These are phyloP conservation scores for Fusarium austroafricanum DNA, from an alignment of 2,329 filamentous ascomycete species.

Conservation along the genomic window DNA sequence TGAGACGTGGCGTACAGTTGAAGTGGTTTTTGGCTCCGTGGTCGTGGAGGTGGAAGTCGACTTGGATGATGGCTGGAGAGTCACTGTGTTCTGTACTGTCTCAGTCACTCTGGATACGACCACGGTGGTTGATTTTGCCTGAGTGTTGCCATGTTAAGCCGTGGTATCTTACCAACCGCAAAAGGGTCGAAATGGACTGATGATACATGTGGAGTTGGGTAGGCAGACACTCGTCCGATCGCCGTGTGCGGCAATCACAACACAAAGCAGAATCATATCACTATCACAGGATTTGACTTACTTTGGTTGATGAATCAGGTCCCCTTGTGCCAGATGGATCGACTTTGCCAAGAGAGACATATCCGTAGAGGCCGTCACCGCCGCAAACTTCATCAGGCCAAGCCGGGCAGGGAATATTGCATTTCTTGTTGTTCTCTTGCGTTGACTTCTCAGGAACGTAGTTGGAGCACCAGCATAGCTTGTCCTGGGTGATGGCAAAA, in stretches of 20 bases:
- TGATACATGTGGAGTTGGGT: constrained; percentile 20
- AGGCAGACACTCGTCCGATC: constrained; percentile 43
- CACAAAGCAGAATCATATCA: constrained; percentile 26
- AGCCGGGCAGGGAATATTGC: constrained; percentile 73
- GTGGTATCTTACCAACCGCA: constrained; percentile 42
- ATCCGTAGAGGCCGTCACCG: constrained; percentile 70
- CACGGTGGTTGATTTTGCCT: constrained; percentile 44
- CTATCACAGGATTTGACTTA: constrained; percentile 43
- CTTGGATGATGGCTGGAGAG: constrained; percentile 34
- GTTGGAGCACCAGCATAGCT: constrained; percentile 80
- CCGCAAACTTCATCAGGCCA: constrained; percentile 76
- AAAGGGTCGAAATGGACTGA: constrained; percentile 20
- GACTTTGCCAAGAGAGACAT: constrained; percentile 65
- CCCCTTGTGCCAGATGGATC: constrained; percentile 67
- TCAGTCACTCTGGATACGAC: constrained; percentile 51
- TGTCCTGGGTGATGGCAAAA: constrained; percentile 74
- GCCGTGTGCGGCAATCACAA: constrained; percentile 36
- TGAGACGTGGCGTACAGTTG: constrained; percentile 54
- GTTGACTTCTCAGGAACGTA: constrained; percentile 65
- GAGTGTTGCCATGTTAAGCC: constrained; percentile 46
- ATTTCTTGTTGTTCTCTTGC: constrained; percentile 59
- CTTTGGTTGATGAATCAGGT: constrained; percentile 43
- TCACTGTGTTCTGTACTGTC: constrained; percentile 51
- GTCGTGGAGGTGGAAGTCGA: constrained; percentile 43
- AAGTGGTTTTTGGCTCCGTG: constrained; percentile 46